These are phyloP conservation scores for Yamadazyma ubonensis DNA, from an alignment of 805 yeast species.

Conservation along the genomic window DNA sequence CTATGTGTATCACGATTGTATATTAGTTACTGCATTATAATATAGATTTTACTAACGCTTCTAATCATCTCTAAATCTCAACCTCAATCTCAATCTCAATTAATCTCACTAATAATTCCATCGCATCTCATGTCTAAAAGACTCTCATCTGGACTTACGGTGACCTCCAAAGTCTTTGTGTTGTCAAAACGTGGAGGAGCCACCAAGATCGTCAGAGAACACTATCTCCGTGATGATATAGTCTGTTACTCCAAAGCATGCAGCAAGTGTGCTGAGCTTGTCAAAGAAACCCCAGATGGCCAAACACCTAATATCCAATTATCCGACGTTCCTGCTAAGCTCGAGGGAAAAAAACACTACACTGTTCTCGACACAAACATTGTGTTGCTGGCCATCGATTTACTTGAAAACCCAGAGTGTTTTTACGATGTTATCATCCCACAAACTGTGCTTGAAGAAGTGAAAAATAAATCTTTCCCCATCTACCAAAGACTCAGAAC, in stretches of 20 bases:
- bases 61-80: no score
- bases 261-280: conserved; percentile 51
- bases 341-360: conserved; percentile 67
- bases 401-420: conserved; percentile 72
- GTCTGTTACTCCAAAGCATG: conserved; percentile 85
- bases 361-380: conserved; percentile 85
- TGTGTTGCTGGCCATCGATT: conserved; percentile 82
- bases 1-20: background rate
- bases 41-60: conserved; percentile 1
- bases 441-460: conserved; percentile 93
- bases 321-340: conserved; percentile 55
- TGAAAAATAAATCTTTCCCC: conserved; percentile 81
- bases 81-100: no score
- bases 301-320: conserved; percentile 65
- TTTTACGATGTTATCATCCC: conserved; percentile 92
- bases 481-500: conserved; percentile 81
- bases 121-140: conserved; percentile 22
- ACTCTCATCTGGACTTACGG: conserved; percentile 48
- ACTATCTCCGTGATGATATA: conserved; percentile 86
- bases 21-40: background rate
- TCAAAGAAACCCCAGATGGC: conserved; percentile 66
- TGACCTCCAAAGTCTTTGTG: conserved; percentile 87
- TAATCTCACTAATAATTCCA: conserved; percentile 22
- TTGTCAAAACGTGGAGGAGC: conserved; percentile 89
- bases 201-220: conserved; percentile 88